Conservation (phyloP, 495 filamentous ascomycete genomes). For the Aspergillus mulundensis region DNA sequence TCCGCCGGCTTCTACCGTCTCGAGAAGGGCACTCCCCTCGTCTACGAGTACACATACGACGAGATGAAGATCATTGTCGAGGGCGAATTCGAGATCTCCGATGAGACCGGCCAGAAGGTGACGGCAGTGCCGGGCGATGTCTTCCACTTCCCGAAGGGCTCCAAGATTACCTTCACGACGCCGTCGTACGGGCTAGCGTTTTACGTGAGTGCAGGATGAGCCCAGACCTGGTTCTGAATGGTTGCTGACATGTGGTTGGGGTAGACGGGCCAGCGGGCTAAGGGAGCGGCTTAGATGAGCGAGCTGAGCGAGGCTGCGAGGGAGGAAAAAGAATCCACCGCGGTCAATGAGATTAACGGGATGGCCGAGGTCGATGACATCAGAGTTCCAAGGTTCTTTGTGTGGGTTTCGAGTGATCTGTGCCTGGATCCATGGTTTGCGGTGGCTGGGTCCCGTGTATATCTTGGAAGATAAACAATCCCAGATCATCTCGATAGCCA, state of each 20-base stretch:
- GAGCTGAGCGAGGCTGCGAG: too few relatives aligned
- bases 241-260: slow-evolving; percentile 9
- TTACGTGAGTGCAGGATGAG: slow-evolving; percentile 39
- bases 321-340: background rate
- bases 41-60: slow-evolving; percentile 72
- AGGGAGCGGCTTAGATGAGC: slow-evolving; percentile 28
- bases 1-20: slow-evolving; percentile 69
- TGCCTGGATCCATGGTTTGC: slow-evolving; percentile 2
- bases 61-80: slow-evolving; percentile 82
- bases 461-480: background rate
- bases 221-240: background rate
- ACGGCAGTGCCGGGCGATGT: slow-evolving; percentile 67
- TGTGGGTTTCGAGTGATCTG: background rate
- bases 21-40: slow-evolving; percentile 67
- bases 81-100: slow-evolving; percentile 68
- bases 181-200: slow-evolving; percentile 68
- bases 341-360: background rate
- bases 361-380: background rate
- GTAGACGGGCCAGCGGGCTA: slow-evolving; percentile 43
- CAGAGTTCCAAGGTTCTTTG: background rate
- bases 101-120: slow-evolving; percentile 66
- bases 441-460: background rate
- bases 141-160: slow-evolving; percentile 75
- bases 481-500: too few relatives aligned
- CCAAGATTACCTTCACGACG: slow-evolving; percentile 71